These are phyloP conservation scores for Sporothrix luriei DNA, from an alignment of 2,329 filamentous ascomycete species.

Conservation along the genomic window DNA sequence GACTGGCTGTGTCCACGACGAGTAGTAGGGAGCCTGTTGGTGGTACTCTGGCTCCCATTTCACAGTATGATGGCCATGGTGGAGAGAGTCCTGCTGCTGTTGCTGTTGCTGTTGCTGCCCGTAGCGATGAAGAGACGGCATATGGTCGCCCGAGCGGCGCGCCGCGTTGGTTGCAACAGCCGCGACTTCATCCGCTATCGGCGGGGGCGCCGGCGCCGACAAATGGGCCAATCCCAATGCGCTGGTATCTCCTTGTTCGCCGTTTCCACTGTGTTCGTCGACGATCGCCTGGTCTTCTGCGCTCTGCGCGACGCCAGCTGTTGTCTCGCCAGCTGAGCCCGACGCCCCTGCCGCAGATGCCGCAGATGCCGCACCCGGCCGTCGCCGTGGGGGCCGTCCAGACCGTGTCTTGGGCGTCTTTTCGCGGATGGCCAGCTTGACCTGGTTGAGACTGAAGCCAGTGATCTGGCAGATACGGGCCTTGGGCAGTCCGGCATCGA, in stretches of 20 bases:
- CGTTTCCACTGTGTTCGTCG: neutral
- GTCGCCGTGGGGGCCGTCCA: slow-evolving; percentile 33
- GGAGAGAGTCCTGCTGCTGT: slow-evolving; percentile 3
- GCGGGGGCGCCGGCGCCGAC: neutral
- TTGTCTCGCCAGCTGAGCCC: neutral
- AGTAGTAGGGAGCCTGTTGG: slow-evolving; percentile 1
- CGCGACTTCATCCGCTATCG: neutral
- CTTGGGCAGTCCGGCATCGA: slow-evolving; percentile 34
- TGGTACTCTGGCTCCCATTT: slow-evolving; percentile 27
- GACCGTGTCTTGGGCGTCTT: slow-evolving; percentile 35
- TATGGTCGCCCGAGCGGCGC: neutral
- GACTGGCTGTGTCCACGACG: slow-evolving; percentile 10
- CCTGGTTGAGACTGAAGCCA: slow-evolving; percentile 36
- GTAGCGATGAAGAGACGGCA: neutral
- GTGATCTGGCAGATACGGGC: slow-evolving; percentile 36
- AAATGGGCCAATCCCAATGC: neutral
- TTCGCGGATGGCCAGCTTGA: slow-evolving; percentile 37
- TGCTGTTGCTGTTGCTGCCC: slow-evolving; percentile 17
- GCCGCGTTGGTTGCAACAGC: neutral
- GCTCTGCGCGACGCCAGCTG: neutral
- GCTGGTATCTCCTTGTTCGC: neutral
- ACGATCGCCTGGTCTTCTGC: neutral
- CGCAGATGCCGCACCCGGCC: neutral
- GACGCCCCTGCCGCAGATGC: neutral
- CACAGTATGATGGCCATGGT: neutral